Evolutionary conservation across 768 basidiomycete genomes (phyloP).

Genomic region (Galerina sulciceps): DNA sequence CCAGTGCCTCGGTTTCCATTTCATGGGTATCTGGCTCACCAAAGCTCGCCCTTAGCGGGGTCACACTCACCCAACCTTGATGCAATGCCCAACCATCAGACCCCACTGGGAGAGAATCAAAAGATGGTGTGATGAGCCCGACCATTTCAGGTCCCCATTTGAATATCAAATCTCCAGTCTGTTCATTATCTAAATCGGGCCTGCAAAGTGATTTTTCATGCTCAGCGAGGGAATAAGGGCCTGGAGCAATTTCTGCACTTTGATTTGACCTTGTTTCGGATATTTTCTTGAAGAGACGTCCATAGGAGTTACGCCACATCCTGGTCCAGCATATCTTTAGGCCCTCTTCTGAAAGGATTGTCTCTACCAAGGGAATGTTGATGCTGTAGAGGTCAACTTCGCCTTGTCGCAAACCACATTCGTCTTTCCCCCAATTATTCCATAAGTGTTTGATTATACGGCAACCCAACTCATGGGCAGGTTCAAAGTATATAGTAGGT

Average conservation of each 20-base stretch:
- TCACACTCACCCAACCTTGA: constrained; percentile 74
- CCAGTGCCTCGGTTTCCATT: constrained; percentile 40
- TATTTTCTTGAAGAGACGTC: constrained; percentile 71
- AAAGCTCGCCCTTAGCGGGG: constrained; percentile 77
- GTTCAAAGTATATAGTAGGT: constrained; percentile 57
- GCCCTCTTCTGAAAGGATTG: constrained; percentile 59
- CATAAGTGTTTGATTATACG: constrained; percentile 77
- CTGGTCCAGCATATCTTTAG: constrained; percentile 78
- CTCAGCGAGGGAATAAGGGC: constrained; percentile 43
- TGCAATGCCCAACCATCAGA: constrained; percentile 84
- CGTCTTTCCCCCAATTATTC: constrained; percentile 83
- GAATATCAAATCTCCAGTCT: constrained; percentile 58
- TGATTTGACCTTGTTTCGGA: constrained; percentile 23
- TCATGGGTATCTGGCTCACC: constrained; percentile 55
- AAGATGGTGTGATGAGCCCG: constrained; percentile 64
- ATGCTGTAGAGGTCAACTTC: constrained; percentile 86
- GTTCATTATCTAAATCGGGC: constrained; percentile 12
- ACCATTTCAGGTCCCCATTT: constrained; percentile 73
- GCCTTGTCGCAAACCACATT: constrained; percentile 54
- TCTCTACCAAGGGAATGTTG: constrained; percentile 84
- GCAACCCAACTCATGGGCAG: constrained; percentile 73
- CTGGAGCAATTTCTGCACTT: constrained; percentile 38
- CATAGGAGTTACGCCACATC: constrained; percentile 88
- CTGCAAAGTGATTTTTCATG: constrained; percentile 16
- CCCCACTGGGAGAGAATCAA: constrained; percentile 67